phyloP scores from a whole-genome alignment of 1,284 basidiomycete genomes.

The Coniophora puteana region DNA sequence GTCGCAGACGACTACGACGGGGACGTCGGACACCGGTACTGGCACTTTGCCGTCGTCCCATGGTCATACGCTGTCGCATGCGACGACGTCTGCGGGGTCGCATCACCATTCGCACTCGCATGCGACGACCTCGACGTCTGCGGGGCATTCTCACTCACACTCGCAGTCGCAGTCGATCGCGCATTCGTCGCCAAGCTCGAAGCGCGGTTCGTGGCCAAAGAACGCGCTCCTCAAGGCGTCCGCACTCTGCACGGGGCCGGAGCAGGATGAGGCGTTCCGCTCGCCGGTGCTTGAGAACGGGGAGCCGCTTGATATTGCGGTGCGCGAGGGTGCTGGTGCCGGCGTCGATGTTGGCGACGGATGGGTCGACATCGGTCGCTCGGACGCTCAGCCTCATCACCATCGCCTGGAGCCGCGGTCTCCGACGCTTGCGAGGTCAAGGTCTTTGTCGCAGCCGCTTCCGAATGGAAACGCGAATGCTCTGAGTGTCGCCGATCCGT shows the following conservation, averaged over 20 bases:
- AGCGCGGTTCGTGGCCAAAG: slow-evolving; percentile 59
- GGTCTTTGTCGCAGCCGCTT: no score
- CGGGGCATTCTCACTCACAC: slow-evolving; percentile 38
- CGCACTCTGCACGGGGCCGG: slow-evolving; percentile 31
- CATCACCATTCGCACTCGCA: slow-evolving; percentile 15
- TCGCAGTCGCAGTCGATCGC: slow-evolving; percentile 44
- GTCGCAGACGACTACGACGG: no score
- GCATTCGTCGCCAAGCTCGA: slow-evolving; percentile 45
- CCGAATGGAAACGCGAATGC: no score
- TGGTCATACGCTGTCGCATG: slow-evolving; percentile 16
- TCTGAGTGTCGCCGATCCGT: no score
- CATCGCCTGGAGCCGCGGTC: slow-evolving; percentile 27
- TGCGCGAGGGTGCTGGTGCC: no score
- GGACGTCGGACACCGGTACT: no score
- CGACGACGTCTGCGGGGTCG: no score
- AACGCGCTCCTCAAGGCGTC: slow-evolving; percentile 49
- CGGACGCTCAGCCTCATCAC: slow-evolving; percentile 29
- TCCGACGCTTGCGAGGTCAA: slow-evolving; percentile 10
- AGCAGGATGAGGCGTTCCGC: slow-evolving; percentile 18
- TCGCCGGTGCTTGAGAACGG: slow-evolving; percentile 28
- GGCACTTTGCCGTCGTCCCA: no score
- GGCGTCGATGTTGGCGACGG: slow-evolving; percentile 16
- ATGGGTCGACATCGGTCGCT: slow-evolving; percentile 41
- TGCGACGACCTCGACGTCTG: slow-evolving; percentile 29
- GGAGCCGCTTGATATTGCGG: slow-evolving; percentile 37